These are phyloP conservation scores for Pholiota conissans DNA, from an alignment of 768 basidiomycete species.

Conservation along the genomic window DNA sequence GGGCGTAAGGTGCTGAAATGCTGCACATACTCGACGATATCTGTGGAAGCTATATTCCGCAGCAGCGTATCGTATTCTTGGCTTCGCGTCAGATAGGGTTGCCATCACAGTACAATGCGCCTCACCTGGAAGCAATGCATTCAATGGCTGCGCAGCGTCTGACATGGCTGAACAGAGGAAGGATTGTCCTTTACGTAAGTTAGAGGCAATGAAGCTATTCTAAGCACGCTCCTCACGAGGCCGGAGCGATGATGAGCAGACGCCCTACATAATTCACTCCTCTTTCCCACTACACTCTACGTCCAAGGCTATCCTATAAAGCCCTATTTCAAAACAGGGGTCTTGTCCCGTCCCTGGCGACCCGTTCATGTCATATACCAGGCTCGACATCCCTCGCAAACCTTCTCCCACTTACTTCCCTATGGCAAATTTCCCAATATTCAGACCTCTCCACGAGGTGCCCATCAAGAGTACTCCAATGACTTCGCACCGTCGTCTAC, in stretches of 20 bases:
- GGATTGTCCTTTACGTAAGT: not conserved
- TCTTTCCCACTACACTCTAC: not conserved
- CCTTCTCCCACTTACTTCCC: not conserved
- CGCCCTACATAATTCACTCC: not conserved
- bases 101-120: not conserved
- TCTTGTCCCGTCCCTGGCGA: not conserved
- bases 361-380: not conserved
- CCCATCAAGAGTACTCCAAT: slow-evolving; percentile 22
- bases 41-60: slow-evolving; percentile 63
- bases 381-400: not conserved
- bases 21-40: slow-evolving; percentile 62
- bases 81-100: not conserved
- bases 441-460: slow-evolving; percentile 15
- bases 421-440: slow-evolving; percentile 19
- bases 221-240: not conserved
- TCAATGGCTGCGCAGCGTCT: slow-evolving; percentile 17
- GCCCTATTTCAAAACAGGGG: not conserved
- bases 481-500: slow-evolving; percentile 32
- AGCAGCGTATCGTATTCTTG: slow-evolving; percentile 50
- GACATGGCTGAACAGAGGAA: slow-evolving; percentile 7
- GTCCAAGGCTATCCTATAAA: not conserved
- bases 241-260: not conserved
- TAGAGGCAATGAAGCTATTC: too few species aligned
- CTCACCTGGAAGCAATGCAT: not conserved
- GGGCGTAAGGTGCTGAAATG: not conserved